Conservation (phyloP, 371 early-diverging fungal species). For the Rhizomucor pusillus region DNA sequence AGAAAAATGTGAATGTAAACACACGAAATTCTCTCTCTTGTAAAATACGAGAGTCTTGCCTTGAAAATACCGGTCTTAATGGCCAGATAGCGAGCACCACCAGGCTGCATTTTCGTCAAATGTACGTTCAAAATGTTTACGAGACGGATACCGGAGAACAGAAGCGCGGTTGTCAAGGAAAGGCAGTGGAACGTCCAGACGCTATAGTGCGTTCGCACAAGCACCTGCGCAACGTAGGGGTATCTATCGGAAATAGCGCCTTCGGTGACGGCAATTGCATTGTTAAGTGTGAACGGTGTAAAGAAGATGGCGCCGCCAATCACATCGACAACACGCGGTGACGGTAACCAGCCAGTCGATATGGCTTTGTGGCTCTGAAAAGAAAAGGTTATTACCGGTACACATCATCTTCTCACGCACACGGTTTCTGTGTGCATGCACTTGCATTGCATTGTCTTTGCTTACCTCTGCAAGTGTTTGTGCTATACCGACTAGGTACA, state of each 20-base stretch:
- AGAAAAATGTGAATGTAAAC: not conserved
- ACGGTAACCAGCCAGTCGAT: constrained; percentile 25
- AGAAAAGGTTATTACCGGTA: not conserved
- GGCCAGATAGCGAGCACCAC: constrained; percentile 10
- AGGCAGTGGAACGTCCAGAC: constrained; percentile 25
- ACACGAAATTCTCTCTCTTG: no score
- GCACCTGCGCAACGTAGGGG: constrained; percentile 10
- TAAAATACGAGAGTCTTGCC: constrained; percentile 5
- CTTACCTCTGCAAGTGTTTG: constrained; percentile 25
- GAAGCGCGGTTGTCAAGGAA: constrained; percentile 10
- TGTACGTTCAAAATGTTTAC: constrained; percentile 19
- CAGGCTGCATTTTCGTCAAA: constrained; percentile 14
- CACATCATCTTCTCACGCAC: no score
- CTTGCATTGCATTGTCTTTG: not conserved
- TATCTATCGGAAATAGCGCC: constrained; percentile 11
- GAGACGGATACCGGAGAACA: constrained; percentile 22
- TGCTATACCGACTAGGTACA: constrained; percentile 28
- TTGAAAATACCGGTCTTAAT: constrained; percentile 27
- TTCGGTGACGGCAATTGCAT: constrained; percentile 14
- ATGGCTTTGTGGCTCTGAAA: constrained; percentile 27
- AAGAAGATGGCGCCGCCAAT: constrained; percentile 17
- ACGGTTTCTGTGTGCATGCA: no score
- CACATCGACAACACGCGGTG: constrained; percentile 16
- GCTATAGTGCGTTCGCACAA: constrained; percentile 19
- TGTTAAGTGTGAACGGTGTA: constrained; percentile 20